Evolutionary conservation across 75 land plant genomes (phyloP), one percentile per base, ranked within the genome.

Genomic region (Pseudotsuga menziesii): DNA sequence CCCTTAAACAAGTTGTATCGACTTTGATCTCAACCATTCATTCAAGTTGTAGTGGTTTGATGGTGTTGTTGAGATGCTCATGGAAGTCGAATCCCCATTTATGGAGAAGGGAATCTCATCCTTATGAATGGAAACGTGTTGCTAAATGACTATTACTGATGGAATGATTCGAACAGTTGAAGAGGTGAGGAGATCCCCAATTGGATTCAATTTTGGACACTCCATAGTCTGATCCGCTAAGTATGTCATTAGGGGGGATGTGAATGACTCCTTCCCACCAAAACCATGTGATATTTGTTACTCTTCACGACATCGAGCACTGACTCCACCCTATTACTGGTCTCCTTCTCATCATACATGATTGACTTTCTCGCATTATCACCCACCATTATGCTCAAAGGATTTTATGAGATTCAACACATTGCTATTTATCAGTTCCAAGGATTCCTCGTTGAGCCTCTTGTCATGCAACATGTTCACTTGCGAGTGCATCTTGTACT

Each of bases 61-160:
- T n/a, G n/a, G n/a, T n/a, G n/a, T n/a, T n/a, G n/a, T n/a, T n/a
- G n/a, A n/a, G n/a, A n/a, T n/a, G n/a, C n/a, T n/a, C n/a, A n/a
- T n/a, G n/a, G n/a, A n/a, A n/a, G n/a, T n/a, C n/a, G n/a, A n/a
- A n/a, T n/a, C n/a, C n/a, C n/a, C n/a, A n/a, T n/a, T n/a, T n/a
- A n/a, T n/a, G n/a, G n/a, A n/a, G n/a, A n/a, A n/a, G n/a, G n/a
- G n/a, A n/a, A n/a, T n/a, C n/a, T n/a, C n/a, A n/a, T n/a, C n/a
- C n/a, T n/a, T n/a, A n/a, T n/a, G n/a, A n/a, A n/a, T n/a, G n/a
- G n/a, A n/a, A 36, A 85, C 85, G 69, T 83, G 80, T 80, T 86
- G 88, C 83, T 86, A 85, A 22, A 88, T 58, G 57, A 88, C 88
- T 27, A 88, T 22, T 57, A 85, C 88, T 1, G 90, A 88, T 6